A percentile compares a stretch with the other conserved stretches of the same genome.
Conservation (phyloP, 192 early-diverging fungal genomes). For the Phlyctochytrium planicorne region DNA sequence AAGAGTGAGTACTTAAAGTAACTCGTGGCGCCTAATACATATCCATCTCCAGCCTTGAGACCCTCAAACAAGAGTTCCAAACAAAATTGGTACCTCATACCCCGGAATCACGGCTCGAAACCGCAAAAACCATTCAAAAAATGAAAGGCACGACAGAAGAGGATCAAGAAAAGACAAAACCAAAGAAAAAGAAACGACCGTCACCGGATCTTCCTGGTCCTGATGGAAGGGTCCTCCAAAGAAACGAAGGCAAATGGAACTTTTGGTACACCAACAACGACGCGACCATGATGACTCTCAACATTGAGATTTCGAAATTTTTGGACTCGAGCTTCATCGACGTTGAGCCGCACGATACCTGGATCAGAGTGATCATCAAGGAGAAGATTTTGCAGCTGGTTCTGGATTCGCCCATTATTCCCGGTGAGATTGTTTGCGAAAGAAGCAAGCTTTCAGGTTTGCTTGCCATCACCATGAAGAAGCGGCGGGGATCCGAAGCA, state of each 20-base stretch:
- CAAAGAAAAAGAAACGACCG: constrained; percentile 11
- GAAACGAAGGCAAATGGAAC: constrained; percentile 56
- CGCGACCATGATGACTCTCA: constrained; percentile 11
- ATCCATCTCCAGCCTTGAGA: constrained; percentile 36
- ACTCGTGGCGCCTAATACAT: too few species aligned
- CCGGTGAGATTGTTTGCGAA: constrained; percentile 43
- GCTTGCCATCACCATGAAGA: constrained; percentile 48
- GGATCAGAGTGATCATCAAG: constrained; percentile 45
- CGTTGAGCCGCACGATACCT: constrained; percentile 44
- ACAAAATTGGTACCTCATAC: constrained; percentile 47
- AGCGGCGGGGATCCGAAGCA: constrained; percentile 7
- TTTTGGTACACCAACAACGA: constrained; percentile 33
- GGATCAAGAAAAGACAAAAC: constrained; percentile 11
- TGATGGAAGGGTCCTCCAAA: constrained; percentile 52
- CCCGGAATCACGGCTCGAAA: constrained; percentile 47
- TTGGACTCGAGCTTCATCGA: constrained; percentile 53
- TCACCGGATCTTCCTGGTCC: constrained; percentile 13
- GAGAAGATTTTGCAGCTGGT: constrained; percentile 55
- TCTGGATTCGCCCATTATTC: constrained; percentile 41
- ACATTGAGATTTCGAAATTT: constrained; percentile 50
- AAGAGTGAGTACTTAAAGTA: background rate
- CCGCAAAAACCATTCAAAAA: constrained; percentile 48
- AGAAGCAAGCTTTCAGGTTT: constrained; percentile 46
- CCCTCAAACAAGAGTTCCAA: constrained; percentile 38
- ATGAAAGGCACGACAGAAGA: constrained; percentile 29